Conservation (phyloP, 176 grass and related monocot genomes). For the Avena atlantica region DNA sequence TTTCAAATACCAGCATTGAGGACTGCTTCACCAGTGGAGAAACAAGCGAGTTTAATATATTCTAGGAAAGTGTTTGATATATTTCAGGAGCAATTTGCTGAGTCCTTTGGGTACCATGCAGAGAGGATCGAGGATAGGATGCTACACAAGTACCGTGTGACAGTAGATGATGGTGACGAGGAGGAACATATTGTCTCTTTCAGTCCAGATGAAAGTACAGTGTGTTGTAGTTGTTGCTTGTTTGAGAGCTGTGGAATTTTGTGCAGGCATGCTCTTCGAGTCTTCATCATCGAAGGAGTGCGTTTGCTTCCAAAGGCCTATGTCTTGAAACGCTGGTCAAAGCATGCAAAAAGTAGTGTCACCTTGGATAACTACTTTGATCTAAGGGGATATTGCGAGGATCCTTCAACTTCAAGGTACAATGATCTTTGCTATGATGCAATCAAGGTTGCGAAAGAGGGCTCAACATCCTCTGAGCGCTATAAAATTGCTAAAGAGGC, state of each 20-base stretch:
- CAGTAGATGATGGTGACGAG: slow-evolving; percentile 41
- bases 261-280: slow-evolving; percentile 82
- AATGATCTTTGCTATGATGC: slow-evolving; percentile 73
- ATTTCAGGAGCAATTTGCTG: slow-evolving; percentile 86
- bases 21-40: slow-evolving; percentile 76
- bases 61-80: slow-evolving; percentile 77
- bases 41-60: slow-evolving; percentile 52
- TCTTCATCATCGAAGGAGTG: slow-evolving; percentile 80
- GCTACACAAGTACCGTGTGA: slow-evolving; percentile 34
- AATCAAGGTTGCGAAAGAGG: slow-evolving; percentile 78
- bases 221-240: slow-evolving; percentile 75
- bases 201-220: slow-evolving; percentile 53
- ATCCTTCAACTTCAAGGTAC: slow-evolving; percentile 51
- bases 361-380: slow-evolving; percentile 69
- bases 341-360: slow-evolving; percentile 72
- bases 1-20: slow-evolving; percentile 65
- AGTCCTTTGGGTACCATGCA: slow-evolving; percentile 83
- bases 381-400: slow-evolving; percentile 59
- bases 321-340: slow-evolving; percentile 95
- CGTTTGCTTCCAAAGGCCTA: slow-evolving; percentile 71
- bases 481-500: slow-evolving; percentile 88
- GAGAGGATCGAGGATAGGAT: slow-evolving; percentile 79
- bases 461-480: slow-evolving; percentile 63
- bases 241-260: slow-evolving; percentile 92
- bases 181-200: slow-evolving; percentile 70